Evolutionary conservation across 2,329 filamentous ascomycete species (phyloP).

Genomic region (Chalara sp.): DNA sequence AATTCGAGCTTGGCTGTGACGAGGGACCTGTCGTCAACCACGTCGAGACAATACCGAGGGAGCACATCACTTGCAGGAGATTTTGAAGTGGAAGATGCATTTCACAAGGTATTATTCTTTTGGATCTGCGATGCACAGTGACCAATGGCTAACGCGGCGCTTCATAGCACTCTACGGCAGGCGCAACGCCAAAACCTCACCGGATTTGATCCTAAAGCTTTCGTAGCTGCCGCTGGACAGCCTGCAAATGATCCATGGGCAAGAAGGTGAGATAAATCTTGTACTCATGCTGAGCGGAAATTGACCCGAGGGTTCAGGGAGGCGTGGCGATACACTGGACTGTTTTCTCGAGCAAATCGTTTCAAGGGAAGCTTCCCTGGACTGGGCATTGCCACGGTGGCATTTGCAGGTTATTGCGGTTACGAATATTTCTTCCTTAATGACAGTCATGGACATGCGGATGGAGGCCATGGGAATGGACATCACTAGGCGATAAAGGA

Average conservation of each 20-base stretch:
- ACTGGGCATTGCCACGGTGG: conserved; percentile 84
- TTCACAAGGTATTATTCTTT: conserved; percentile 22
- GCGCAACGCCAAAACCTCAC: conserved; percentile 63
- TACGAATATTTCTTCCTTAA: conserved; percentile 85
- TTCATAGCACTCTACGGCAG: conserved; percentile 25
- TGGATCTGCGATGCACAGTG: background rate
- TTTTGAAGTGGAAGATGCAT: conserved; percentile 19
- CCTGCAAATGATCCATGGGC: conserved; percentile 61
- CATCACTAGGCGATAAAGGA: conserved; percentile 43
- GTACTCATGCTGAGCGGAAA: background rate
- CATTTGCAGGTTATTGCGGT: conserved; percentile 82
- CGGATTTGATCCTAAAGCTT: conserved; percentile 82
- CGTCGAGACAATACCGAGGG: no score
- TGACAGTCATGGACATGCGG: conserved; percentile 56
- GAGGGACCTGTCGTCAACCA: no score
- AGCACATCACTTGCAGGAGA: no score
- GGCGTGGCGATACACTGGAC: conserved; percentile 87
- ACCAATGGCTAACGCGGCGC: conserved; percentile 10
- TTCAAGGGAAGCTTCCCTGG: conserved; percentile 85
- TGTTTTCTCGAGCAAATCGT: conserved; percentile 82
- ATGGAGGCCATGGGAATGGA: conserved; percentile 43
- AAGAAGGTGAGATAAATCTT: conserved; percentile 43
- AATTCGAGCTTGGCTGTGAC: no score
- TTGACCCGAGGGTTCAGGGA: conserved; percentile 58
- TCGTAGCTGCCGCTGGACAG: conserved; percentile 63